Base-by-base conservation (phyloP, 2,329 filamentous ascomycete genomes). In the Amylocarpus encephaloides region DNA sequence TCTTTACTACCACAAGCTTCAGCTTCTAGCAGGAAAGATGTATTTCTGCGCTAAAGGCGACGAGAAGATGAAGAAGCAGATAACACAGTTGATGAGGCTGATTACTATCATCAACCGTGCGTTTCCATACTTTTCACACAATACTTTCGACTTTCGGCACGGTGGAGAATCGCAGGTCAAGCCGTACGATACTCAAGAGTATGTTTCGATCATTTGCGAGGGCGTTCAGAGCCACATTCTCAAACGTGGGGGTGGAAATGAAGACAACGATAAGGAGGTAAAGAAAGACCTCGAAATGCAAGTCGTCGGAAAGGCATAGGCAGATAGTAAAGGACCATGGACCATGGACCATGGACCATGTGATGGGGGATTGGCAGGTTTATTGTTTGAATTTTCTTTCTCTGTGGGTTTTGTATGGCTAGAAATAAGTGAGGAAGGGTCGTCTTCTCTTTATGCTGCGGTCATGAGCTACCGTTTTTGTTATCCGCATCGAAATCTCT, bases 111-210 rank as follows among this genome's bases (percentile, higher is more conserved):
- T 51, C 15, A 48, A 51, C 26, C 38, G 40, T 5, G 22, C 45
- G 10, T 51, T 51, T 44, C 49, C 49, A 7, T 44, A 43, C 44
- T 51, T 51, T 29, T 38, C 33, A 34, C 33, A 51, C 46, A 36
- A 45, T n/a, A 48, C 44, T 32, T 51, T 48, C 42, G 41, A 48
- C 29, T 51, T 51, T n/a, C 19, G 26, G 15, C 29, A 35, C 10
- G 10, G 41, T 16, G 12, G 11, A 2, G 33, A 33, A 11, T 13
- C 33, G 16, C n/a, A 11, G 40, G 22, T 35, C 13, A 13, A 48
- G 30, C 16, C 7, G 2, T 48, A 44, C 19, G 34, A 48, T 38
- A 34, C 12, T 12, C 40, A 49, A 26, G 36, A 41, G 13, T 52
- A 52, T 49, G 26, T 52, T 13, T 7, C 18, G 13, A n/a, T 49